phyloP scores from a whole-genome alignment of 1,284 basidiomycete genomes.

The Ustilago sp. region DNA sequence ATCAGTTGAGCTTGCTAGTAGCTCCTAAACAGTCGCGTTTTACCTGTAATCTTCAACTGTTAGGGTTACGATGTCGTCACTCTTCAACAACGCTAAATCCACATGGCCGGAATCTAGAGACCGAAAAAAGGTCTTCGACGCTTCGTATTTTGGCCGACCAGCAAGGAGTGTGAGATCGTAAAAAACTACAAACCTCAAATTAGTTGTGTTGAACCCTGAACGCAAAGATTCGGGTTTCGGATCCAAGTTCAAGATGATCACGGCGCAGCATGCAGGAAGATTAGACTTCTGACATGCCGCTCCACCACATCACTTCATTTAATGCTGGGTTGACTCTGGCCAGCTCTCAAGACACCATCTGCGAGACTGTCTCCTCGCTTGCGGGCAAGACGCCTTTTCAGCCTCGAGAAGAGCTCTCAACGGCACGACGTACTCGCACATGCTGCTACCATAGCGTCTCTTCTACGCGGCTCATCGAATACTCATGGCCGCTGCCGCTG shows the following conservation, averaged over 20 bases:
- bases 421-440: neutral
- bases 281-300: neutral
- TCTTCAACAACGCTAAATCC: neutral
- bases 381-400: neutral
- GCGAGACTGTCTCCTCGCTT: neutral
- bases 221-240: neutral
- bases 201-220: constrained; percentile 11
- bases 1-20: no score
- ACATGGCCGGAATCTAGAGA: neutral
- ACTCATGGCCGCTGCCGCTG: constrained; percentile 19
- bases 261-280: neutral
- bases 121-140: neutral
- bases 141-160: neutral
- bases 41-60: no score
- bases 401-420: neutral
- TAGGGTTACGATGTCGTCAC: neutral
- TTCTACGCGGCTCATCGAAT: neutral
- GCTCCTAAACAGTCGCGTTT: no score
- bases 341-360: neutral
- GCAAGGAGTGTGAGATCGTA: neutral
- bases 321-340: neutral
- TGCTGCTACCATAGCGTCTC: constrained; percentile 10
- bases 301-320: neutral
- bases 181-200: neutral
- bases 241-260: neutral